Evolutionary conservation across 768 basidiomycete species (phyloP), one percentile per base, ranked within the genome.

Genomic region (Termitomyces sp.): DNA sequence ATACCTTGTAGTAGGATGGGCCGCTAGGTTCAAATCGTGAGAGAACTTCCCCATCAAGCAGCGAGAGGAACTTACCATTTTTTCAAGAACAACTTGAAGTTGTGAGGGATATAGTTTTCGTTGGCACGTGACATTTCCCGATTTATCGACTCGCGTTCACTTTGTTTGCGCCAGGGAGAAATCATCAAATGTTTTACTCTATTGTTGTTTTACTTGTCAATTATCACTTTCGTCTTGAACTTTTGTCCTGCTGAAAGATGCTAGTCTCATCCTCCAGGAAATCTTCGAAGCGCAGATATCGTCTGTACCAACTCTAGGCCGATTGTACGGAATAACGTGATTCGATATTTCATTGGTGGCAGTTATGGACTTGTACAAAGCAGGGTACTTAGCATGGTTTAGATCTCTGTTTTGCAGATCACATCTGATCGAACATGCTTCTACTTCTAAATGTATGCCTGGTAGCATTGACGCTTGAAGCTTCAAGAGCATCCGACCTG

Each of bases 1-100:
- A 41, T 57, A 84, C 87, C 87, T 86, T 88, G 85, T 53, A 89
- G 68, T 65, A 91, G 79, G 72, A 91, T 89, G 36, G 88, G 88
- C 70, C 88, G 81, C 88, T 89, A 61, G 22, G 20, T 11, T 51
- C 24, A 31, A 15, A 36, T 30, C 56, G 57, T 60, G 8, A 48
- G 36, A 31, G 36, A 18, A 13, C 1, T 3, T 22, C 24, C 50
- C 18, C 18, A 16, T 33, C 1, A 30, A 31, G 27, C 16, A 55
- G 33, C 44, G 27, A 58, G 20, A 30, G 18, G 47, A 44, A 65
- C 73, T 68, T 58, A 68, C 75, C 75, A 76, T 75, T 73, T 72
- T 72, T 68, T 60, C 55, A 8, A 47, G 54, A 44, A 44, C 24
- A n/a, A 42, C 41, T 9, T 8, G 9, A 30, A 8, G 47, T 52